Conservation (phyloP, 83 land plant genomes). For the Thuja plicata region DNA sequence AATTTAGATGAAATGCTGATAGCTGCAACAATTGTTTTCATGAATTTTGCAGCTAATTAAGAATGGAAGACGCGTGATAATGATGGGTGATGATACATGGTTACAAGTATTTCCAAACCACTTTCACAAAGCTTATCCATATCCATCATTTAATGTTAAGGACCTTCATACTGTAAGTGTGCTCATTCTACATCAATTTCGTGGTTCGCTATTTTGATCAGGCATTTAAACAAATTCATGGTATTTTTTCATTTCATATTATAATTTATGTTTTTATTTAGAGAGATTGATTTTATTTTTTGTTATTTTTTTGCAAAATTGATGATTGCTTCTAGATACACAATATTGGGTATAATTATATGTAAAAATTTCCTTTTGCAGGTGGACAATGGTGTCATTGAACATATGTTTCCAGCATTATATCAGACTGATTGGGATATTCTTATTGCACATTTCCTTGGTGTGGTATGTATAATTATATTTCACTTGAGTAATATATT, state of each 20-base stretch:
- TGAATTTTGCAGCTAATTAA: constrained; percentile 60
- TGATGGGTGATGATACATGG: constrained; percentile 99
- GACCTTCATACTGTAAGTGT: constrained; percentile 89
- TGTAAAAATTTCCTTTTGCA: constrained; percentile 21
- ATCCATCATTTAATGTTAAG: constrained; percentile 97
- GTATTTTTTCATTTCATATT: not conserved
- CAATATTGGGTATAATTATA: not conserved
- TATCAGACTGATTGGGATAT: constrained; percentile 86
- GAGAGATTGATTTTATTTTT: not conserved
- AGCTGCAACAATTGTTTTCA: not conserved
- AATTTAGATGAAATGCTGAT: not conserved
- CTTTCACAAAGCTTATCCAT: constrained; percentile 77
- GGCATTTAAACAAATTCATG: not conserved
- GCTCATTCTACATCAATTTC: not conserved
- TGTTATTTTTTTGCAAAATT: not conserved
- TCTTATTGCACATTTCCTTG: constrained; percentile 97
- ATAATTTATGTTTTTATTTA: not conserved
- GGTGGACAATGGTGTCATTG: constrained; percentile 94
- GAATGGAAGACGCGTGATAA: constrained; percentile 79
- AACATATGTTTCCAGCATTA: constrained; percentile 76
- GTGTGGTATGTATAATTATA: constrained; percentile 73
- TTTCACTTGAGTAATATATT: constrained; percentile 1
- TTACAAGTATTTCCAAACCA: constrained; percentile 89
- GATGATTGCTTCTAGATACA: not conserved
- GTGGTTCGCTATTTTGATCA: not conserved